Percentiles rank a stretch among this genome's conserved stretches.
These are phyloP conservation scores for Cordyceps fumosorosea DNA, from an alignment of 2,329 filamentous ascomycete genomes.

Conservation along the genomic window DNA sequence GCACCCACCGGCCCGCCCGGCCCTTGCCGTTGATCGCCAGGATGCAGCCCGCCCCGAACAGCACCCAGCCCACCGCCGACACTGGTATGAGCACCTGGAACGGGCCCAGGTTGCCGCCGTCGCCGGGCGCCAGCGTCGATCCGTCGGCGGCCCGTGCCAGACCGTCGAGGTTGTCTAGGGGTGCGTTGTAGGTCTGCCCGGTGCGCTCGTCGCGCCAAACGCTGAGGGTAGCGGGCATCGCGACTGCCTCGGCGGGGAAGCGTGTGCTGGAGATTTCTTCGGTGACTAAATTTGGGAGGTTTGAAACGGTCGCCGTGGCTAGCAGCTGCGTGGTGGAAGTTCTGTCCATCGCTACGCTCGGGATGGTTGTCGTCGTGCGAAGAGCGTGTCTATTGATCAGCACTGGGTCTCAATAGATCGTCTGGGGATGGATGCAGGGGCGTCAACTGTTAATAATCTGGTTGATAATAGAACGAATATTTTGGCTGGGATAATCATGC, in stretches of 20 bases:
- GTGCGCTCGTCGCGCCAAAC: neutral
- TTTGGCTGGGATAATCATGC: neutral
- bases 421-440: neutral
- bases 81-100: constrained; percentile 22
- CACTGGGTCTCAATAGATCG: neutral
- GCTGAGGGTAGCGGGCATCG: neutral
- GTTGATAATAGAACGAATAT: neutral
- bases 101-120: neutral
- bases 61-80: constrained; percentile 23
- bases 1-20: constrained; percentile 25
- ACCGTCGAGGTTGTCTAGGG: neutral
- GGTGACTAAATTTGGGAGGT: too few species aligned
- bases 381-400: neutral
- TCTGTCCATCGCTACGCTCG: too few species aligned
- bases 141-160: neutral
- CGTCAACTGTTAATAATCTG: neutral
- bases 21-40: constrained; percentile 26
- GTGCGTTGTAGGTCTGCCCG: neutral
- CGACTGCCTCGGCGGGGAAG: neutral
- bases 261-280: too few species aligned
- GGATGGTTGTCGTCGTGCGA: neutral
- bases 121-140: neutral
- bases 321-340: too few species aligned
- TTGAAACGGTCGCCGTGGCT: too few species aligned
- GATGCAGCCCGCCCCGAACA: constrained; percentile 26